Percentiles rank a stretch among this genome's conserved stretches.
phyloP scores from a whole-genome alignment of 148 eudicot species.

The Fagopyrum homotropicum region DNA sequence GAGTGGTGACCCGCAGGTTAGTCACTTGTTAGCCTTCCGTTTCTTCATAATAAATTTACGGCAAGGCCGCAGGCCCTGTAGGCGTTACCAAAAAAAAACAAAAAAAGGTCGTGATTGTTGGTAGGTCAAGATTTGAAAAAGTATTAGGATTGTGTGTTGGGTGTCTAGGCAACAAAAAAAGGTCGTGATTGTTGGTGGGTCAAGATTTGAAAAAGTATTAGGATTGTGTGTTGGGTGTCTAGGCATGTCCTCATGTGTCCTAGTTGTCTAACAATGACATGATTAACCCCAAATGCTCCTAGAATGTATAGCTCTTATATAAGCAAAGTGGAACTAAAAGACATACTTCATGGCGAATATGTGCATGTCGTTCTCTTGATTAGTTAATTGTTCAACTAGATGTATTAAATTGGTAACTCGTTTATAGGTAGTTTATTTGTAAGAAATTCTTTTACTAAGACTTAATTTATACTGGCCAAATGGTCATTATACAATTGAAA shows the following conservation, averaged over 20 bases:
- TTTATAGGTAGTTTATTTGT: neutral
- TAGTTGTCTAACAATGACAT: neutral
- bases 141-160: neutral
- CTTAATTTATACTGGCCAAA: too few relatives aligned
- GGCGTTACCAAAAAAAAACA: too few relatives aligned
- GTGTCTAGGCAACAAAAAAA: neutral
- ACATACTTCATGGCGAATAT: neutral
- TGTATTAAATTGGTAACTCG: neutral
- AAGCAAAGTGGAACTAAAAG: neutral
- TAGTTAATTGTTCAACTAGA: neutral
- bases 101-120: neutral
- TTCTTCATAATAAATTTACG: too few relatives aligned
- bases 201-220: neutral
- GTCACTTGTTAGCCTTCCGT: too few relatives aligned
- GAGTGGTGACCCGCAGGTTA: too few relatives aligned
- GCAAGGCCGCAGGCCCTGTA: too few relatives aligned
- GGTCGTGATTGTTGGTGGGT: neutral
- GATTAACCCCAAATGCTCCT: neutral
- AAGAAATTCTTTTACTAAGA: too few relatives aligned
- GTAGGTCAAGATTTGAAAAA: neutral
- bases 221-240: neutral
- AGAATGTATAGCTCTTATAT: neutral
- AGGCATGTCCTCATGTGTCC: neutral
- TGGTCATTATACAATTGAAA: too few relatives aligned
- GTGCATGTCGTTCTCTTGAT: neutral